These are phyloP conservation scores for Acanthamoeba quina DNA, from an alignment of 208 protist genomes.

Conservation along the genomic window DNA sequence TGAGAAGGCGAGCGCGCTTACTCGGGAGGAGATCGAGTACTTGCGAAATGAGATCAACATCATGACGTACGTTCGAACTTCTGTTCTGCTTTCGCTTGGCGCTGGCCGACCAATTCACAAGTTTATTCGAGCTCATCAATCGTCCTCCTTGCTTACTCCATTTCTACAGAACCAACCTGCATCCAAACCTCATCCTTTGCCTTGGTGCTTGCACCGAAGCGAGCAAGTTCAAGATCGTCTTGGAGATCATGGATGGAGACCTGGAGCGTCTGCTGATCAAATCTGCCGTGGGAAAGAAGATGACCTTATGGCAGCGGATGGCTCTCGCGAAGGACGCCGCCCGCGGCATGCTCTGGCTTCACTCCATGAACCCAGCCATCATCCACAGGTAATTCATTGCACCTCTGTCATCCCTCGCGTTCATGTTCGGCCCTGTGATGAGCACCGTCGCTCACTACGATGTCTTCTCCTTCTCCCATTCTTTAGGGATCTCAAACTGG, in stretches of 20 bases:
- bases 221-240: constrained; percentile 58
- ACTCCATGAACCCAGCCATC: constrained; percentile 82
- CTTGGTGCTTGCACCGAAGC: constrained; percentile 58
- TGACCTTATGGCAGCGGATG: constrained; percentile 51
- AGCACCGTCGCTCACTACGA: not conserved
- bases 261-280: constrained; percentile 53
- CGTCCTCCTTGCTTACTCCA: not conserved
- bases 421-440: too few relatives aligned
- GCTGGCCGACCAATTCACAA: not conserved
- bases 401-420: too few relatives aligned
- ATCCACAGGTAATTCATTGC: constrained; percentile 74
- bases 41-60: constrained; percentile 64
- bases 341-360: constrained; percentile 83
- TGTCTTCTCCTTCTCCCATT: not conserved
- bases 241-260: constrained; percentile 66
- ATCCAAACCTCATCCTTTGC: constrained; percentile 64
- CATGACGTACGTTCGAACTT: constrained; percentile 16
- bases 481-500: constrained; percentile 82
- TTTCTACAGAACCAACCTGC: constrained; percentile 39
- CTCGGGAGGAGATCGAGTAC: constrained; percentile 41
- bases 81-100: too few relatives aligned
- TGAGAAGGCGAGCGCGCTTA: constrained; percentile 49
- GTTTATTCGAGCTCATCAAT: not conserved
- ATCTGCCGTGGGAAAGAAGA: constrained; percentile 50
- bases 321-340: constrained; percentile 77